These are phyloP conservation scores for Chenopodium suecicum DNA, from an alignment of 148 eudicot species.

Conservation along the genomic window DNA sequence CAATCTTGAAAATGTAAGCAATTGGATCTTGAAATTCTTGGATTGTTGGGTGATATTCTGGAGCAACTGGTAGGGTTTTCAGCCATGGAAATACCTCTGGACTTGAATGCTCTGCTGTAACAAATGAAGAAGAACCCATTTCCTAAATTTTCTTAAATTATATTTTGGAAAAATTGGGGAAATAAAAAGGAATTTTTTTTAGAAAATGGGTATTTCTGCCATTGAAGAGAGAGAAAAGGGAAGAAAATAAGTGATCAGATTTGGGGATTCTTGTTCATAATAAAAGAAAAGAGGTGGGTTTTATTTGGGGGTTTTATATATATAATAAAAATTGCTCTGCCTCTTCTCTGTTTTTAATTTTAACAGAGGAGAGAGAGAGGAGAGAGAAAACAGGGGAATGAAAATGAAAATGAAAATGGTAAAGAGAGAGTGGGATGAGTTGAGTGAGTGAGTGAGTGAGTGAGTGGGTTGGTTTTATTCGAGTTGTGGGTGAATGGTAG, in stretches of 20 bases:
- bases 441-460: constrained; percentile 10
- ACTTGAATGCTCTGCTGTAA: constrained; percentile 39
- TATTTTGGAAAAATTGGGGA: background rate
- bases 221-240: constrained; percentile 14
- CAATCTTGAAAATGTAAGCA: constrained; percentile 88
- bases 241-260: constrained; percentile 26
- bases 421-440: background rate
- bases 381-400: background rate
- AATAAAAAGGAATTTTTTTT: background rate
- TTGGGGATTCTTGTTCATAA: constrained; percentile 35
- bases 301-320: background rate
- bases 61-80: constrained; percentile 87
- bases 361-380: constrained; percentile 34
- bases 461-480: constrained; percentile 20
- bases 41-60: constrained; percentile 85
- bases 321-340: constrained; percentile 23
- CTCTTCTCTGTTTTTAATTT: constrained; percentile 25
- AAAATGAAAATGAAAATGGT: constrained; percentile 36
- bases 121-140: constrained; percentile 27
- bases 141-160: background rate
- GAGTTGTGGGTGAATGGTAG: background rate
- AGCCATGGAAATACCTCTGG: constrained; percentile 82
- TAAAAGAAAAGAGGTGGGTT: background rate
- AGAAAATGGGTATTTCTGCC: constrained; percentile 15
- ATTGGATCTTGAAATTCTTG: constrained; percentile 96